A percentile compares a stretch with the other conserved stretches of the same genome.
These are phyloP conservation scores for Gaeumannomyces sp. DNA, from an alignment of 2,329 filamentous ascomycete genomes.

Conservation along the genomic window DNA sequence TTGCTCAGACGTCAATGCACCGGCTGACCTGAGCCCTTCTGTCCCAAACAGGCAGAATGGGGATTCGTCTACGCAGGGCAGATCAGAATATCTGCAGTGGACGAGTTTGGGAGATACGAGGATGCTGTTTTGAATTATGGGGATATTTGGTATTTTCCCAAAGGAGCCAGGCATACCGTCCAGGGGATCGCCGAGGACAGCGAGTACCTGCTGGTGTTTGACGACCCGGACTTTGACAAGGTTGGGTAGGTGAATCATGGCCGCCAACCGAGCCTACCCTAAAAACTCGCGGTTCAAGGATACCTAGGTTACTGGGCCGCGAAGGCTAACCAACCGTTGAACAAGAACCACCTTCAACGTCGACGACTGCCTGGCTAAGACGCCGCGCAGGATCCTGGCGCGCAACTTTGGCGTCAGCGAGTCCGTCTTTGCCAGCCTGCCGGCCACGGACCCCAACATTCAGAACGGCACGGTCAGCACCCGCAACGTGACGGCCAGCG, in stretches of 20 bases:
- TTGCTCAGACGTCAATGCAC: background rate
- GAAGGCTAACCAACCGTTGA: background rate
- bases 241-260: constrained; percentile 36
- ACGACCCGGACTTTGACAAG: constrained; percentile 60
- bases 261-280: too few relatives aligned
- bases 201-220: constrained; percentile 61
- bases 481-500: constrained; percentile 37
- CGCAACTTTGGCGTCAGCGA: constrained; percentile 63
- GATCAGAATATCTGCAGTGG: constrained; percentile 53
- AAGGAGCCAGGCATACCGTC: constrained; percentile 56
- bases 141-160: constrained; percentile 65
- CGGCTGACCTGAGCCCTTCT: constrained; percentile 6
- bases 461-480: constrained; percentile 47
- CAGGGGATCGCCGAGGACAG: constrained; percentile 62
- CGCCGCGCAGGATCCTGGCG: constrained; percentile 54
- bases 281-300: background rate
- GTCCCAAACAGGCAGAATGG: constrained; percentile 52
- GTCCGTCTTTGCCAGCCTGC: constrained; percentile 53
- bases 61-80: constrained; percentile 54
- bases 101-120: constrained; percentile 53
- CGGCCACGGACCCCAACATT: constrained; percentile 55
- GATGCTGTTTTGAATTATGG: constrained; percentile 51
- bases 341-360: constrained; percentile 62
- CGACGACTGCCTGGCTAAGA: constrained; percentile 64
- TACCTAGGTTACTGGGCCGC: background rate